Percentiles rank a stretch among this genome's conserved stretches.
Conservation (phyloP, 257 asterid species). For the Schizonepeta tenuifolia region DNA sequence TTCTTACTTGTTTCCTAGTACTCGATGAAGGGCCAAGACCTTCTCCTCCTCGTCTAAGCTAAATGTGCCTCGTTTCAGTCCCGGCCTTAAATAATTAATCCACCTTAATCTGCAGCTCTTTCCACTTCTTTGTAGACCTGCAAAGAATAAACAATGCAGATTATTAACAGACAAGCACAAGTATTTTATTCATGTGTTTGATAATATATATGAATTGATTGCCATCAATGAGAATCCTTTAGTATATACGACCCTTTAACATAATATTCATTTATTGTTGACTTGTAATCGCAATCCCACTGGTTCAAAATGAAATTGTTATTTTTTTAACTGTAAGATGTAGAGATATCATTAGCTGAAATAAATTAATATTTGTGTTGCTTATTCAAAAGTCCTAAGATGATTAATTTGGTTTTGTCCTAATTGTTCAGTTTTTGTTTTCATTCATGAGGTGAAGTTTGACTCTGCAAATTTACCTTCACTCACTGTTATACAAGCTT, state of each 20-base stretch:
- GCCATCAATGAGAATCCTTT: background rate
- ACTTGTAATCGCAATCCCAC: conserved; percentile 24
- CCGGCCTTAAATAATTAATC: conserved; percentile 87
- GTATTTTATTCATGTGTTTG: background rate
- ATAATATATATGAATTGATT: background rate
- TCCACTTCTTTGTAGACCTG: conserved; percentile 87
- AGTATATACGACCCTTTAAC: conserved; percentile 2
- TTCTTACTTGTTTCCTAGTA: conserved; percentile 89
- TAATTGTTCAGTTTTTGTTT: background rate
- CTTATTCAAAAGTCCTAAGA: conserved; percentile 32
- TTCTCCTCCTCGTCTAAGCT: conserved; percentile 61
- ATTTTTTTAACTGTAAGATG: conserved; percentile 26
- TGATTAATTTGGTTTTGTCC: conserved; percentile 4
- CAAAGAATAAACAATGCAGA: conserved; percentile 21
- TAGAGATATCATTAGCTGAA: conserved; percentile 23
- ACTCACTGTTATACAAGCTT: background rate
- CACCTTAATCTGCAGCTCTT: conserved; percentile 92
- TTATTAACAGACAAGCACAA: background rate
- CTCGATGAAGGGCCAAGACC: conserved; percentile 65
- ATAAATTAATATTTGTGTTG: background rate
- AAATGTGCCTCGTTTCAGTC: conserved; percentile 74
- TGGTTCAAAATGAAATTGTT: conserved; percentile 2
- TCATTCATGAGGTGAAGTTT: conserved; percentile 20
- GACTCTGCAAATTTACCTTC: conserved; percentile 5
- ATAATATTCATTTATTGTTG: conserved; percentile 30